phyloP scores from a whole-genome alignment of 2,329 filamentous ascomycete genomes.

The Cercospora zeae-maydis region DNA sequence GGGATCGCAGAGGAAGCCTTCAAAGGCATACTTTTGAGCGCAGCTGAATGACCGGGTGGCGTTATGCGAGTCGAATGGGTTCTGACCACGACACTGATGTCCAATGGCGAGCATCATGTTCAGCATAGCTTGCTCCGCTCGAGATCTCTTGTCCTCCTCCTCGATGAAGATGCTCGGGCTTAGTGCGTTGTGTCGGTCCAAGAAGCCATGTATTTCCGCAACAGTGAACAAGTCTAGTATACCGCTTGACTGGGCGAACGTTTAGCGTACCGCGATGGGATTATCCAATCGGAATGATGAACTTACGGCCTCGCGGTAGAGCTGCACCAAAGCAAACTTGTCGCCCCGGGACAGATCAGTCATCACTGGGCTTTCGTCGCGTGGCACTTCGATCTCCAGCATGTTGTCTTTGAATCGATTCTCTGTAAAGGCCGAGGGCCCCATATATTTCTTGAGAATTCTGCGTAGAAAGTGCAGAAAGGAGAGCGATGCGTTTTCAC shows the following conservation, averaged over 20 bases:
- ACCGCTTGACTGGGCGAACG: slow-evolving; percentile 39
- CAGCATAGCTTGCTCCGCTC: slow-evolving; percentile 36
- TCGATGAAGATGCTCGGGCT: slow-evolving; percentile 22
- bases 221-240: slow-evolving; percentile 40
- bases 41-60: slow-evolving; percentile 46
- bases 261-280: slow-evolving; percentile 14
- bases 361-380: slow-evolving; percentile 19
- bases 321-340: slow-evolving; percentile 32
- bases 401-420: slow-evolving; percentile 51
- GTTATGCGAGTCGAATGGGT: slow-evolving; percentile 23
- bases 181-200: slow-evolving; percentile 20
- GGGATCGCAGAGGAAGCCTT: slow-evolving; percentile 53
- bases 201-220: slow-evolving; percentile 27
- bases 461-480: slow-evolving; percentile 55
- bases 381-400: slow-evolving; percentile 44
- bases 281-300: too few species aligned
- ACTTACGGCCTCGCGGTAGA: slow-evolving; percentile 36
- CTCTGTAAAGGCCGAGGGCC: slow-evolving; percentile 54
- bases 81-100: slow-evolving; percentile 43
- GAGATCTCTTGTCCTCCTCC: slow-evolving; percentile 31
- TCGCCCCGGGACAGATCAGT: slow-evolving; percentile 36
- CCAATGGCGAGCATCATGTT: slow-evolving; percentile 52
- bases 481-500: slow-evolving; percentile 53
- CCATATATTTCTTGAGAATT: slow-evolving; percentile 50
- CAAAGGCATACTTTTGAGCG: slow-evolving; percentile 49